phyloP scores from a whole-genome alignment of 78 protist genomes.

The Trichosphaerium sp. region DNA sequence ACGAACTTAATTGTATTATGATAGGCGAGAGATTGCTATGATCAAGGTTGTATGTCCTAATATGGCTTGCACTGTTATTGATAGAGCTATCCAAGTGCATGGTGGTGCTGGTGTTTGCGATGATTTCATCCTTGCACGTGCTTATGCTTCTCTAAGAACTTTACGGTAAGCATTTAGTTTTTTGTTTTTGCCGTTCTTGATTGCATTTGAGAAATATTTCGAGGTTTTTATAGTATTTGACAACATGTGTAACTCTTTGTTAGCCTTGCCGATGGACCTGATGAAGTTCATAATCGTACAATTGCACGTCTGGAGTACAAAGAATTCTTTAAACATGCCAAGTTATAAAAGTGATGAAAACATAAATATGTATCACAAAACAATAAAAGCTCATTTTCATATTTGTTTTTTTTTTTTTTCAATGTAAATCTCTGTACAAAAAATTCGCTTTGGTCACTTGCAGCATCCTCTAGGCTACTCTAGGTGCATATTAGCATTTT shows the following conservation, averaged over 20 bases:
- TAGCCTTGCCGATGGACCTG: slow-evolving; percentile 2
- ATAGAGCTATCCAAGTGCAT: slow-evolving; percentile 60
- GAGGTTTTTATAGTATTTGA: neutral
- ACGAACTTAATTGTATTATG: neutral
- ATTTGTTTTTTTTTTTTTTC: no score
- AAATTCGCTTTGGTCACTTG: no score
- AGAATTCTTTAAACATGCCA: no score
- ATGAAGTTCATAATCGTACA: neutral
- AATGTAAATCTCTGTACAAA: no score
- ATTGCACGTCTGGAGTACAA: neutral
- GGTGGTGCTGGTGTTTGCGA: neutral
- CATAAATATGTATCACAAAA: no score
- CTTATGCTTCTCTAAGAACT: neutral
- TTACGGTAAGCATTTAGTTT: neutral
- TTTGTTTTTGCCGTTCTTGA: no score
- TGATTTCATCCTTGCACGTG: neutral
- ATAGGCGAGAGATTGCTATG: neutral
- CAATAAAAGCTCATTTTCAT: no score
- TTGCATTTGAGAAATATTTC: neutral
- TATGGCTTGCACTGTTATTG: slow-evolving; percentile 43
- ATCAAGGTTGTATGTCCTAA: slow-evolving; percentile 30
- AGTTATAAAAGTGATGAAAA: no score
- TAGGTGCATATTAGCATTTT: no score
- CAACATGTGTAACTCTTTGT: no score
- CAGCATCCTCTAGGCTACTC: no score